Evolutionary conservation across 495 filamentous ascomycete genomes (phyloP).

Genomic region (Durotheca rogersii): DNA sequence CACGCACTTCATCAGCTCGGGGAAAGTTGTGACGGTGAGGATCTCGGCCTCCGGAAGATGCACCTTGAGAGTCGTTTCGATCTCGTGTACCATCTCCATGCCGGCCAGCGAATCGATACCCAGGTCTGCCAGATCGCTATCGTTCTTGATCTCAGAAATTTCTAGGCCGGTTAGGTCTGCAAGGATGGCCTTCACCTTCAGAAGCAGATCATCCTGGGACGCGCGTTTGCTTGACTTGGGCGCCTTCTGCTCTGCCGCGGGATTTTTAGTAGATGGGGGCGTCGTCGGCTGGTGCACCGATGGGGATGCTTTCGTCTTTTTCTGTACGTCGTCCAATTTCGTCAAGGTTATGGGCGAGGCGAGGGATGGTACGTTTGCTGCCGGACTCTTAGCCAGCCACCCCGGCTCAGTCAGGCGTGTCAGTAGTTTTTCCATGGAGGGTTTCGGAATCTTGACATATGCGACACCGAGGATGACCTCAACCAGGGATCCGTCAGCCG

Average conservation of each 20-base stretch:
- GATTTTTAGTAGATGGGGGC: neutral
- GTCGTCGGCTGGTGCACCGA: neutral
- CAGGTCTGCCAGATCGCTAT: constrained; percentile 44
- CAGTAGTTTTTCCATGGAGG: constrained; percentile 36
- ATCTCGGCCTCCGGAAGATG: constrained; percentile 35
- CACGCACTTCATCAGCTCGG: constrained; percentile 30
- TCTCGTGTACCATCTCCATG: constrained; percentile 50
- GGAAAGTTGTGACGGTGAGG: constrained; percentile 35
- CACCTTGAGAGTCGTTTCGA: constrained; percentile 42
- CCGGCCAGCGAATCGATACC: constrained; percentile 57
- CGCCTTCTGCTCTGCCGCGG: neutral
- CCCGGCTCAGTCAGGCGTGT: neutral
- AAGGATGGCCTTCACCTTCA: constrained; percentile 26
- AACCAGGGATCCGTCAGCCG: constrained; percentile 36
- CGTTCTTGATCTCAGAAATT: constrained; percentile 39
- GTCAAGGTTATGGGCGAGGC: neutral
- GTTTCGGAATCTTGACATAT: constrained; percentile 45
- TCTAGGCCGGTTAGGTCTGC: constrained; percentile 46
- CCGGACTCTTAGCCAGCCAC: neutral
- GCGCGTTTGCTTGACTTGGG: neutral
- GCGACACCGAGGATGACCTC: constrained; percentile 52
- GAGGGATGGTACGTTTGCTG: neutral
- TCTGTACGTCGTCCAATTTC: neutral
- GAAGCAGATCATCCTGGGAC: neutral
- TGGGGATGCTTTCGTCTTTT: neutral